Evolutionary conservation across 176 grass and related monocot species (phyloP).

Genomic region (Juncus effusus): DNA sequence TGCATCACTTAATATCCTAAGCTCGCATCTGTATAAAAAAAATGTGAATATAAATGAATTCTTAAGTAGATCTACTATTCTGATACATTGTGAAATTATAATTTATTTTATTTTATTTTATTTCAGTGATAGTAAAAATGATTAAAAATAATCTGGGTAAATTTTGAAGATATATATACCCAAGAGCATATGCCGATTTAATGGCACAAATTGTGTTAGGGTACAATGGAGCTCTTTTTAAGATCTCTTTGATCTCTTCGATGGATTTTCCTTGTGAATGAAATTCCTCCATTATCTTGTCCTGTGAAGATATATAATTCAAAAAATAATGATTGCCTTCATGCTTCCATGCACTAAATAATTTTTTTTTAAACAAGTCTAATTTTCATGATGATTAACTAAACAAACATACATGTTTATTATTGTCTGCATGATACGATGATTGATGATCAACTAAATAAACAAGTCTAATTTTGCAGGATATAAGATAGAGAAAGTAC

Average conservation of each 20-base stretch:
- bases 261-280: slow-evolving; percentile 42
- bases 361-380: background rate
- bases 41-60: background rate
- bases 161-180: slow-evolving; percentile 11
- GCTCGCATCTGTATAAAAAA: slow-evolving; percentile 48
- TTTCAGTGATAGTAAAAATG: too few relatives aligned
- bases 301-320: slow-evolving; percentile 25
- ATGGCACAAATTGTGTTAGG: slow-evolving; percentile 42
- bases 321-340: background rate
- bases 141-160: background rate
- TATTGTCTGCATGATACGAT: too few relatives aligned
- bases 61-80: too few relatives aligned
- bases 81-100: too few relatives aligned
- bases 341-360: background rate
- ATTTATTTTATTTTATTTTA: too few relatives aligned
- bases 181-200: slow-evolving; percentile 44
- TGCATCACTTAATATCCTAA: slow-evolving; percentile 78
- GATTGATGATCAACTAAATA: too few relatives aligned
- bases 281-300: slow-evolving; percentile 68
- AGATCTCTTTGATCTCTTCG: slow-evolving; percentile 39
- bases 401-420: too few relatives aligned
- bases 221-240: slow-evolving; percentile 47
- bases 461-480: too few relatives aligned
- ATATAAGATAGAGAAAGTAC: background rate
- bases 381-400: background rate